Base-by-base conservation (phyloP, 2,329 filamentous ascomycete species). In the Berkeleyomyces basicola region DNA sequence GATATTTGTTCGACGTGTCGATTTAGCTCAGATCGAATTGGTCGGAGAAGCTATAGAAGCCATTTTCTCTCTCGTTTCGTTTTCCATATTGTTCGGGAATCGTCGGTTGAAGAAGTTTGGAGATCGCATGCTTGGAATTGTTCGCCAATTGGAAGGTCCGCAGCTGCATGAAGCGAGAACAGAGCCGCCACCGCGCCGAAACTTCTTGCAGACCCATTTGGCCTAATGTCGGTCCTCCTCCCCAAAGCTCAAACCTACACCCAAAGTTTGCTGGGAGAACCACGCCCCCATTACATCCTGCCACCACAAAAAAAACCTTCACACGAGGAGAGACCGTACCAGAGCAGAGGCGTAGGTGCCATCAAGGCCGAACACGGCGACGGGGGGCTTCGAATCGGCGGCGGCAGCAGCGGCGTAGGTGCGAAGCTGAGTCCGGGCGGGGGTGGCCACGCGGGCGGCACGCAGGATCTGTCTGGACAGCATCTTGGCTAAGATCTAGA, bases 281-380 rank as follows among this genome's bases (percentile, higher is more conserved):
- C 10, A 10, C 49, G 7, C n/a, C 6, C 55, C 16, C 58, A 60
- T 23, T 23, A 23, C 23, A 37, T 10, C 58, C 11, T 14, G 44
- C 23, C 14, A n/a, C 43, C 33, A n/a, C 5, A 39, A 58, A 40
- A 11, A 16, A 42, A 14, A 61, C 7, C 58, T 31, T 10, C 10
- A 5, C 40, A 46, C 16, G 31, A 36, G 4, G 23, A 36, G n/a
- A 57, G 39, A 55, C 68, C 89, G 75, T 92, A 99, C 93, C 85
- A 99, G 82, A 79, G 93, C 93, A 79, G 87, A 90, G 75, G 93
- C 93, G 79, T 99, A 99, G 74, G 92, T 97, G 77, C 93, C 93
- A 77, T 97, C 93, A 73, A 99, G 79, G 70, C 93, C 93, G 78
- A 90, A 99, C 72, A 99, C 83, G 71, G 91, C 83, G 73, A 96